phyloP scores from a whole-genome alignment of 345 rosid species.

The Carallia pectinifolia region DNA sequence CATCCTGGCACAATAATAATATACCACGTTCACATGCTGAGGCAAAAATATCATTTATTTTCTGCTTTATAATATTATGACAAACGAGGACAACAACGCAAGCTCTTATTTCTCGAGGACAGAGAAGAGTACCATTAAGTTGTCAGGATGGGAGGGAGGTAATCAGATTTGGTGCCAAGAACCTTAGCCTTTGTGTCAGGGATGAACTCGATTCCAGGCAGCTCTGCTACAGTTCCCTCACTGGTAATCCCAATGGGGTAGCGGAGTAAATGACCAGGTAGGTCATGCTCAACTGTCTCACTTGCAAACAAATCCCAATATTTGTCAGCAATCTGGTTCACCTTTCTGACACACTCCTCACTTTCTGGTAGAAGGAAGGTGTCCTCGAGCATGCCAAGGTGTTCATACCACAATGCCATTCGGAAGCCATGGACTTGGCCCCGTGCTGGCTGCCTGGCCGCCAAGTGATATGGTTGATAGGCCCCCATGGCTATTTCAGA shows the following conservation, averaged over 20 bases:
- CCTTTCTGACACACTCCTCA: slow-evolving; percentile 58
- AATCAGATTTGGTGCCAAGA: slow-evolving; percentile 86
- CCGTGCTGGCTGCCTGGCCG: slow-evolving; percentile 69
- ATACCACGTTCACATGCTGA: not conserved
- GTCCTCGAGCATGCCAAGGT: slow-evolving; percentile 89
- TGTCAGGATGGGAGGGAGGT: slow-evolving; percentile 92
- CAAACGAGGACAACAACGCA: not conserved
- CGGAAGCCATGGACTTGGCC: slow-evolving; percentile 98
- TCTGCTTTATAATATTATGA: not conserved
- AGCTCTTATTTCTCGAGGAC: slow-evolving; percentile 1
- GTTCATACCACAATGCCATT: slow-evolving; percentile 93
- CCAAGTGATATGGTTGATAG: slow-evolving; percentile 84
- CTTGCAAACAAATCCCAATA: slow-evolving; percentile 91
- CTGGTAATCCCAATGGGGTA: slow-evolving; percentile 67
- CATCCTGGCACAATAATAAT: slow-evolving; percentile 7
- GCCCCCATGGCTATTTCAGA: slow-evolving; percentile 99
- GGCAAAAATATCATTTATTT: slow-evolving; percentile 15
- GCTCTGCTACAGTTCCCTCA: slow-evolving; percentile 65
- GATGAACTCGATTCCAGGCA: slow-evolving; percentile 68
- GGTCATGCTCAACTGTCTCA: slow-evolving; percentile 71
- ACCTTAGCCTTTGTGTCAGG: slow-evolving; percentile 91
- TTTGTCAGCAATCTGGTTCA: slow-evolving; percentile 76
- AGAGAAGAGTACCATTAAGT: slow-evolving; percentile 36
- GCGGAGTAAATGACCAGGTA: slow-evolving; percentile 91
- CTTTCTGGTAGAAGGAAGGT: slow-evolving; percentile 73